Conservation (phyloP, 192 early-diverging fungal species). For the Dissophora globulifera region DNA sequence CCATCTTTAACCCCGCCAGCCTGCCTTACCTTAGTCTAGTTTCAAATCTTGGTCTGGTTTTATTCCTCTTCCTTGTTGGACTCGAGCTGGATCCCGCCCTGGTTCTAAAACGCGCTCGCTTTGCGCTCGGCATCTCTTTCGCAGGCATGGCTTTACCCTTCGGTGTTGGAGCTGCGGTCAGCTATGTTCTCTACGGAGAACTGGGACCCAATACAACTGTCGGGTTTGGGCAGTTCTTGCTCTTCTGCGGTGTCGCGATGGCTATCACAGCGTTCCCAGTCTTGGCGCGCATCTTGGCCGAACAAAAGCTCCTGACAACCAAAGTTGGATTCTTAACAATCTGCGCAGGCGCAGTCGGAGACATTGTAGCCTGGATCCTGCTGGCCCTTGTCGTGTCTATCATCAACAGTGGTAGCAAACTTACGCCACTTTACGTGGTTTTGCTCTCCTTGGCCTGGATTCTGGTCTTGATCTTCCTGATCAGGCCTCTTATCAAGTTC, state of each 20-base stretch:
- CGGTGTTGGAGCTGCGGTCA: slow-evolving; percentile 57
- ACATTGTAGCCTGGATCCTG: slow-evolving; percentile 86
- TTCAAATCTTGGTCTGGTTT: slow-evolving; percentile 85
- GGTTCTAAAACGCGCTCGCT: slow-evolving; percentile 63
- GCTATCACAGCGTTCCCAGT: slow-evolving; percentile 83
- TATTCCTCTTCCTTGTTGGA: slow-evolving; percentile 91
- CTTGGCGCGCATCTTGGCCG: slow-evolving; percentile 91
- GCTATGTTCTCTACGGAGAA: slow-evolving; percentile 47
- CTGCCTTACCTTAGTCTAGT: slow-evolving; percentile 78
- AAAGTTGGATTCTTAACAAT: slow-evolving; percentile 85
- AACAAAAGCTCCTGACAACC: slow-evolving; percentile 84
- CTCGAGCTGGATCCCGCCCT: slow-evolving; percentile 81
- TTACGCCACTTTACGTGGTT: slow-evolving; percentile 87
- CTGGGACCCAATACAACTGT: slow-evolving; percentile 44
- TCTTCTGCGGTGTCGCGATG: slow-evolving; percentile 53
- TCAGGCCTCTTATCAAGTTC: slow-evolving; percentile 71
- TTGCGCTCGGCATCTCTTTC: slow-evolving; percentile 73
- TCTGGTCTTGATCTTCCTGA: slow-evolving; percentile 72
- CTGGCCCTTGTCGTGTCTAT: slow-evolving; percentile 88
- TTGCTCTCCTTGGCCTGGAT: slow-evolving; percentile 75
- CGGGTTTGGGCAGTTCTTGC: slow-evolving; percentile 46
- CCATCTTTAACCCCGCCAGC: slow-evolving; percentile 79
- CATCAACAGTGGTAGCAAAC: slow-evolving; percentile 74
- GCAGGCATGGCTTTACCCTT: slow-evolving; percentile 88
- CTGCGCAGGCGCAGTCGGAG: slow-evolving; percentile 86